These are phyloP conservation scores for Aschersonia sp. DNA, from an alignment of 2,329 filamentous ascomycete species.

Conservation along the genomic window DNA sequence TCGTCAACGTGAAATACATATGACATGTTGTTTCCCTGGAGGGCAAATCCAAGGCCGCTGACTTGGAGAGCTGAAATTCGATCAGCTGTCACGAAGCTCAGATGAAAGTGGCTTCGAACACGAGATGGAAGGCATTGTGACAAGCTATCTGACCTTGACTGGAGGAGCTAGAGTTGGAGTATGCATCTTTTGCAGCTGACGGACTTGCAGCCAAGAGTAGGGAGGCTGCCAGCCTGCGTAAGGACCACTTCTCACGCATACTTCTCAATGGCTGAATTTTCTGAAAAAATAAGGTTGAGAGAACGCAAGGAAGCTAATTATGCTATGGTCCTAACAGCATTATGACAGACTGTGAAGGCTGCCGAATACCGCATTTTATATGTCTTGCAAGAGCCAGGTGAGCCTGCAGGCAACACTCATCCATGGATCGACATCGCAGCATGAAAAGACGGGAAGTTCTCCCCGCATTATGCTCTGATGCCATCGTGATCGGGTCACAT, in stretches of 20 bases:
- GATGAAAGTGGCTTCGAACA: no score
- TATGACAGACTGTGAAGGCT: no score
- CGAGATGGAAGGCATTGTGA: no score
- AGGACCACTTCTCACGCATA: background rate
- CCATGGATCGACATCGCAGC: no score
- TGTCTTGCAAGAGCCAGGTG: no score
- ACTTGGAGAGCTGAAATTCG: constrained; percentile 30
- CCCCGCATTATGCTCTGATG: no score
- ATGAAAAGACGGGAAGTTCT: no score
- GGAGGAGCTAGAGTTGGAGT: background rate
- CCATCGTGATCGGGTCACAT: background rate
- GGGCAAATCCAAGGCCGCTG: constrained; percentile 38
- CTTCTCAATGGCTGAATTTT: background rate
- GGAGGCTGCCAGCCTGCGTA: background rate
- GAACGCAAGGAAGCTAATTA: background rate
- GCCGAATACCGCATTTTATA: no score
- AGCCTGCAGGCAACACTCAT: no score
- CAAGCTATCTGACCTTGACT: no score
- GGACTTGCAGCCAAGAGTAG: background rate
- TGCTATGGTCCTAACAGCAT: no score
- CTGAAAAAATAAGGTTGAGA: background rate
- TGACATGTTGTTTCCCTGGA: constrained; percentile 40
- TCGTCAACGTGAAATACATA: constrained; percentile 51
- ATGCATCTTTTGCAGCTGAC: background rate
- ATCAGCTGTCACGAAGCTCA: background rate